These are phyloP conservation scores for Pythium brassicae DNA, from an alignment of 352 stramenopile genomes.

Conservation along the genomic window DNA sequence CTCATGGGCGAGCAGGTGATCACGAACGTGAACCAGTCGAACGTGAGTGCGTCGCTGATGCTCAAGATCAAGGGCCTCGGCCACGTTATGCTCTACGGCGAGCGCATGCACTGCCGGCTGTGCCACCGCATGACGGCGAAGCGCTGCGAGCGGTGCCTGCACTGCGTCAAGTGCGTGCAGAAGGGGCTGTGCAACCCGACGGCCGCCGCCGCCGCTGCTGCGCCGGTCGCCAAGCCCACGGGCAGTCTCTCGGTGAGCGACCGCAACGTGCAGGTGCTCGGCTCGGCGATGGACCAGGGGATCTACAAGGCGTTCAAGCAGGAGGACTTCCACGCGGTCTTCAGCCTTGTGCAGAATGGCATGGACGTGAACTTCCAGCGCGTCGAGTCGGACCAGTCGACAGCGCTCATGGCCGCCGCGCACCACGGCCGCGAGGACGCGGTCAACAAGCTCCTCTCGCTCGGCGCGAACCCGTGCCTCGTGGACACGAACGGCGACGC, in stretches of 20 bases:
- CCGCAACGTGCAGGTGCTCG: slow-evolving; percentile 71
- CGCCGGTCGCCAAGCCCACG: slow-evolving; percentile 2
- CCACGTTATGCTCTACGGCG: slow-evolving; percentile 69
- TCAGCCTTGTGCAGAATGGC: slow-evolving; percentile 75
- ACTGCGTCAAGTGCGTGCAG: slow-evolving; percentile 73
- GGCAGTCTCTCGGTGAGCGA: slow-evolving; percentile 61
- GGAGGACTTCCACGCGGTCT: slow-evolving; percentile 78
- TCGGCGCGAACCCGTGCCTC: slow-evolving; percentile 65
- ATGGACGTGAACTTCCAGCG: slow-evolving; percentile 87
- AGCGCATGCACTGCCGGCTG: slow-evolving; percentile 55
- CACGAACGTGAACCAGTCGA: slow-evolving; percentile 70
- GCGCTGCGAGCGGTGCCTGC: slow-evolving; percentile 57
- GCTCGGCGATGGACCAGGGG: slow-evolving; percentile 77
- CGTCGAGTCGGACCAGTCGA: slow-evolving; percentile 69
- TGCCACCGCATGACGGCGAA: slow-evolving; percentile 78
- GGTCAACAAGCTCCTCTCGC: slow-evolving; percentile 47
- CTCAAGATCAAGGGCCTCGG: slow-evolving; percentile 66
- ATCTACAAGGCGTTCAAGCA: slow-evolving; percentile 77
- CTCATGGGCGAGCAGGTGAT: slow-evolving; percentile 58
- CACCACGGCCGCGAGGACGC: slow-evolving; percentile 80
- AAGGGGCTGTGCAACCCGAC: slow-evolving; percentile 50
- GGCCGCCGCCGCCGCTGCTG: not conserved
- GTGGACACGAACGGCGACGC: slow-evolving; percentile 46
- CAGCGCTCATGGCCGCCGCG: slow-evolving; percentile 72
- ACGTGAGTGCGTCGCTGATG: slow-evolving; percentile 64